Percentiles rank a stretch among this genome's conserved stretches.
Conservation (phyloP, 2,329 filamentous ascomycete genomes). For the Xylaria sp. region DNA sequence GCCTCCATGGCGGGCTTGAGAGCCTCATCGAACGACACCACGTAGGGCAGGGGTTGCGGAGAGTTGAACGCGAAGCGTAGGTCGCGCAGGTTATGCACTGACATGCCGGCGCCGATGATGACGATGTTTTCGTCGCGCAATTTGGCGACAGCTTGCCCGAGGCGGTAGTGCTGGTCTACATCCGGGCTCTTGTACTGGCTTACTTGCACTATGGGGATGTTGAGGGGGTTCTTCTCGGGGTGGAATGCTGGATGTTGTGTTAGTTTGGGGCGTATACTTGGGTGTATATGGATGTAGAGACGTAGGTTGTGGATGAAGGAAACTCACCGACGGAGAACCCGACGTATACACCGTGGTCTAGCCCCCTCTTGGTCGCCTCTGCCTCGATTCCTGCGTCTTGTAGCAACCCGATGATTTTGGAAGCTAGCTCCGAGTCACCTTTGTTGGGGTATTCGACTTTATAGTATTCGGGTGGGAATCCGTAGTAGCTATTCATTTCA, state of each 20-base stretch:
- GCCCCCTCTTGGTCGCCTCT: conserved; percentile 68
- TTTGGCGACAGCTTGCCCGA: conserved; percentile 72
- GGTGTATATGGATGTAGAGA: background rate
- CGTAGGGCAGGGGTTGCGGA: conserved; percentile 62
- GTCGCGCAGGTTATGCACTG: conserved; percentile 75
- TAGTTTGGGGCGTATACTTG: background rate
- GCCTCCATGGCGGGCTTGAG: conserved; percentile 71
- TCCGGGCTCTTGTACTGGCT: conserved; percentile 74
- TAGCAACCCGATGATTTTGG: conserved; percentile 66
- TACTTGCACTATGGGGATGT: conserved; percentile 76
- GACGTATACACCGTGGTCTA: conserved; percentile 81
- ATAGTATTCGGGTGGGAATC: conserved; percentile 76
- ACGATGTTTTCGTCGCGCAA: conserved; percentile 74
- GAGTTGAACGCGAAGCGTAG: conserved; percentile 57
- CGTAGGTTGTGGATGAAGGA: background rate
- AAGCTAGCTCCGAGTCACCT: conserved; percentile 68
- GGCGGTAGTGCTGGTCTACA: conserved; percentile 70
- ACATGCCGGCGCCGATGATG: conserved; percentile 79
- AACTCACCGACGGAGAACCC: conserved; percentile 64
- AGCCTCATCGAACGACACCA: conserved; percentile 72
- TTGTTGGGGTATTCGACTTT: conserved; percentile 71
- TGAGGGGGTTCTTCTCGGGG: conserved; percentile 68
- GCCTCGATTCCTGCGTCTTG: conserved; percentile 67
- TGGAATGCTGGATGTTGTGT: conserved; percentile 61
- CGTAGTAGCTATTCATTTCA: conserved; percentile 65